These are phyloP conservation scores for Phytophthora citrophthora DNA, from an alignment of 352 stramenopile species.

Conservation along the genomic window DNA sequence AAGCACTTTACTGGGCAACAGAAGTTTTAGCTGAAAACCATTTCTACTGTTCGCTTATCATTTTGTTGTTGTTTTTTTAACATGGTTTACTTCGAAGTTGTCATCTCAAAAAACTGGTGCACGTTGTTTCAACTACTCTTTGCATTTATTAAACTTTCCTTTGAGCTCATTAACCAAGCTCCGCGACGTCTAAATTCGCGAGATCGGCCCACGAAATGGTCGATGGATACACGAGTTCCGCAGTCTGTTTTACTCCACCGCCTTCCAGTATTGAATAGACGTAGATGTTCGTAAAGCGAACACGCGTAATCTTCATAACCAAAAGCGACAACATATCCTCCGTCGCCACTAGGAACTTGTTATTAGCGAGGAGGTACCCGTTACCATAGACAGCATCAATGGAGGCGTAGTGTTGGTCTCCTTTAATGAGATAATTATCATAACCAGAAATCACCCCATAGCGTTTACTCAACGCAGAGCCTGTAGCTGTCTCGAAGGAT, in stretches of 20 bases:
- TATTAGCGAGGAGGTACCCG: constrained; percentile 48
- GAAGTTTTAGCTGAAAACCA: too few species aligned
- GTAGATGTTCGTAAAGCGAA: constrained; percentile 43
- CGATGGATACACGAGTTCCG: constrained; percentile 45
- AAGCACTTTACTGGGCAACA: too few species aligned
- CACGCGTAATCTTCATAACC: constrained; percentile 42
- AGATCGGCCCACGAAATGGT: constrained; percentile 39
- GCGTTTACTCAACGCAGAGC: constrained; percentile 20
- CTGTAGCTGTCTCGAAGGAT: constrained; percentile 27
- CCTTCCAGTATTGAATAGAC: constrained; percentile 37
- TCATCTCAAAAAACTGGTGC: too few species aligned
- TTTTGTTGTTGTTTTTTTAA: too few species aligned
- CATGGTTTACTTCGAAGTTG: too few species aligned
- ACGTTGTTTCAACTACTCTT: too few species aligned
- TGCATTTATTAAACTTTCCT: too few species aligned
- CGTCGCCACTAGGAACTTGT: constrained; percentile 43
- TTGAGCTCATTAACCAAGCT: constrained; percentile 5
- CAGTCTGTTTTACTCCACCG: constrained; percentile 37
- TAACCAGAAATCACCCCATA: constrained; percentile 42
- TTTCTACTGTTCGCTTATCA: too few species aligned
- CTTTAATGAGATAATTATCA: constrained; percentile 32
- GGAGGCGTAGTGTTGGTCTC: constrained; percentile 41
- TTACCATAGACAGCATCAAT: constrained; percentile 59
- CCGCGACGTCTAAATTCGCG: constrained; percentile 32
- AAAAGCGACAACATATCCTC: constrained; percentile 38